Evolutionary conservation across 352 stramenopile species (phyloP), one percentile per base, ranked within the genome.

Genomic region (Phytopythium helicoides): DNA sequence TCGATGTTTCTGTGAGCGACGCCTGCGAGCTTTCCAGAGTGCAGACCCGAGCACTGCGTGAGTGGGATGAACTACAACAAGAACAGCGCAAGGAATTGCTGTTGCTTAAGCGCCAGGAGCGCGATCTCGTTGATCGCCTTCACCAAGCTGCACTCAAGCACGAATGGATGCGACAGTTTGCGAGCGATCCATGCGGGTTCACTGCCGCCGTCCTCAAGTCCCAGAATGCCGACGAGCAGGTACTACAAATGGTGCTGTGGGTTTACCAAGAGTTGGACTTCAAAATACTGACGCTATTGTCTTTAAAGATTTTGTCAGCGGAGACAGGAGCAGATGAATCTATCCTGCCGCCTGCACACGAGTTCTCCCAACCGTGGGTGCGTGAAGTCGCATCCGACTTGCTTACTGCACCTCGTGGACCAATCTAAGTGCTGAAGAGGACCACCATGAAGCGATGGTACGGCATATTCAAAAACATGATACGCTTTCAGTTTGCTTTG

Each of bases 291-390:
- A 38, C 28, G 5, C 28, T 9, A 33, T 9, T 48, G 25, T 45
- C 18, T 37, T 16, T 31, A 16, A 21, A 86, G 72, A 74, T 90
- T 53, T 65, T 90, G 25, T 70, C 60, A 19, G 60, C 66, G 4
- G 80, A 90, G 45, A 68, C 68, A 7, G 77, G 86, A 56, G 68
- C 76, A 7, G 78, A 91, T 50, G 81, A 91, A 54, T 73, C 77
- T 41, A 71, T 50, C 36, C 60, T 88, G 12, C 81, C 78, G 0
- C 69, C 74, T 37, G 49, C 78, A 6, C 69, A 86, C 16, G 69
- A 88, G 50, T 91, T 91, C 50, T 66, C 66, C 19, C 81, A 91
- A 58, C 76, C 78, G 4, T 91, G 81, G 81, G 78, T 89, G 52
- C 76, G 77, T 10, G 77, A 81, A 41, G 48, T 81, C 36, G 71